Evolutionary conservation across 352 stramenopile genomes (phyloP).

Genomic region (Globisporangium sylvaticum): DNA sequence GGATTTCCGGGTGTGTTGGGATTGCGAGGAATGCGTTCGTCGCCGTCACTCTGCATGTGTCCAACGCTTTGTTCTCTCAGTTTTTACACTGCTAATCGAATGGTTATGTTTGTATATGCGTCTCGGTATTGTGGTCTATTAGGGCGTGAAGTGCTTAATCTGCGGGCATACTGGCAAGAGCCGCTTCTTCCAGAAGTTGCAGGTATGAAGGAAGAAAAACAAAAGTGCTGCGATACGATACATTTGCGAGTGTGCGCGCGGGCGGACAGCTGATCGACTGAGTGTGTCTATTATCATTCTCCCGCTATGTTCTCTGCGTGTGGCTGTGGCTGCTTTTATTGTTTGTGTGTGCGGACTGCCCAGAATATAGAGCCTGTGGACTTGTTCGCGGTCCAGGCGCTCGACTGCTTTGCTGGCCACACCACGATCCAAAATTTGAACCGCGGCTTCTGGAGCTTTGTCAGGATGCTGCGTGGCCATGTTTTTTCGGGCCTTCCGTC

Average conservation of each 20-base stretch:
- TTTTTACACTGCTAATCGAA: background rate
- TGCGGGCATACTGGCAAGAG: constrained; percentile 72
- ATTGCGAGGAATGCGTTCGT: background rate
- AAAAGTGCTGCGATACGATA: background rate
- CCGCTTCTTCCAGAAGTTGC: constrained; percentile 50
- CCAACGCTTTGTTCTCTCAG: background rate
- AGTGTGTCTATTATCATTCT: background rate
- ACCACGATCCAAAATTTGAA: constrained; percentile 26
- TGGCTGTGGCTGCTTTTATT: background rate
- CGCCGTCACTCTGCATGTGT: background rate
- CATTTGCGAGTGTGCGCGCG: background rate
- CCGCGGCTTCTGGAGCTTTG: constrained; percentile 44
- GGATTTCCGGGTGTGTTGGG: background rate
- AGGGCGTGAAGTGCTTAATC: constrained; percentile 56
- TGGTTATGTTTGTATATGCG: background rate
- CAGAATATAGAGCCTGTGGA: constrained; percentile 36
- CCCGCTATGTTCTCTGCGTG: too few species aligned
- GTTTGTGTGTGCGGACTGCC: too few species aligned
- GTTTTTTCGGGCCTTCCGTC: constrained; percentile 34
- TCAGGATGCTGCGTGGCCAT: constrained; percentile 39
- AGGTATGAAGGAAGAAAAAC: constrained; percentile 22
- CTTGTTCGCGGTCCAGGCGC: constrained; percentile 46
- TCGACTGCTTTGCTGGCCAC: constrained; percentile 43
- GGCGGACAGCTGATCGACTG: background rate
- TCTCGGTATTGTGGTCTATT: background rate